Evolutionary conservation across 2,329 filamentous ascomycete genomes (phyloP).

Genomic region (Malbranchea cinnamomea): DNA sequence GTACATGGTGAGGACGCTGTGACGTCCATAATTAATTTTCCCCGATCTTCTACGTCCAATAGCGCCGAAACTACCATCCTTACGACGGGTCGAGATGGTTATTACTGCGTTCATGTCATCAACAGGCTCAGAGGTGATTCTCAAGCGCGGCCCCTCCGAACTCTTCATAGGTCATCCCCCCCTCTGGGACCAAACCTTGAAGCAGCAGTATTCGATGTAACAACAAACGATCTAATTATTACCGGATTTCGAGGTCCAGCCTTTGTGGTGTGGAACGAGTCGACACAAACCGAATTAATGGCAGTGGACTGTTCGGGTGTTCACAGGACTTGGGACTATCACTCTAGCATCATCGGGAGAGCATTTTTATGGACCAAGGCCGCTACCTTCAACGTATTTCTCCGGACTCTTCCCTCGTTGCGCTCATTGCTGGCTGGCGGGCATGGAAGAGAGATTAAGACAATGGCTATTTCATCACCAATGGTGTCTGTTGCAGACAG

Average conservation of each 20-base stretch:
- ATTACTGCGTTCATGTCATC: slow-evolving; percentile 49
- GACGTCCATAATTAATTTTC: slow-evolving; percentile 40
- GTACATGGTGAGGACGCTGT: slow-evolving; percentile 48
- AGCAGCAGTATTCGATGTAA: slow-evolving; percentile 45
- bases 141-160: slow-evolving; percentile 22
- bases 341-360: slow-evolving; percentile 18
- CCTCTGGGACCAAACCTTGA: slow-evolving; percentile 67
- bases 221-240: slow-evolving; percentile 45
- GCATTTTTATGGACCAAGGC: slow-evolving; percentile 64
- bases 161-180: slow-evolving; percentile 53
- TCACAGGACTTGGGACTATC: slow-evolving; percentile 60
- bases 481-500: background rate
- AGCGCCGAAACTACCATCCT: too few species aligned
- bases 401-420: slow-evolving; percentile 27
- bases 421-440: slow-evolving; percentile 48
- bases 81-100: slow-evolving; percentile 63
- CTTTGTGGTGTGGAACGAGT: slow-evolving; percentile 73
- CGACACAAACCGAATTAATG: slow-evolving; percentile 51
- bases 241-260: slow-evolving; percentile 68
- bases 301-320: slow-evolving; percentile 70
- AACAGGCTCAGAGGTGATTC: slow-evolving; percentile 12
- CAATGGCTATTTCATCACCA: slow-evolving; percentile 33
- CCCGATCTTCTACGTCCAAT: slow-evolving; percentile 14
- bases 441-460: slow-evolving; percentile 78
- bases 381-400: slow-evolving; percentile 35